phyloP scores from a whole-genome alignment of 2,329 filamentous ascomycete species.

The Sclerotinia nivalis region DNA sequence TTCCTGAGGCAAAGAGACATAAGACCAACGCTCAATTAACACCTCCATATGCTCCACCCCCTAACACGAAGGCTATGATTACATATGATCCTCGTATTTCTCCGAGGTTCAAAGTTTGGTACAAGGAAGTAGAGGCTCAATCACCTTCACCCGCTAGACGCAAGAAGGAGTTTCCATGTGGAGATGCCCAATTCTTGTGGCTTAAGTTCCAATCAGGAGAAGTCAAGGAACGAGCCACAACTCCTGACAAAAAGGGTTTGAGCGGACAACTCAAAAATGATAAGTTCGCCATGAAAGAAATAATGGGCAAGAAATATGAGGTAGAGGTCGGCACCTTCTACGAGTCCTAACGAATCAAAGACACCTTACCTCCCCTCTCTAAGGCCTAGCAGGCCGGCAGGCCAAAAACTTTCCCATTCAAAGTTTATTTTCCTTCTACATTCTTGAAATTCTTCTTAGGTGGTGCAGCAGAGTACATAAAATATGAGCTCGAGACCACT shows the following conservation, averaged over 20 bases:
- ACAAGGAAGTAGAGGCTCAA: no score
- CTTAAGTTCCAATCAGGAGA: background rate
- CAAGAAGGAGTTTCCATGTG: background rate
- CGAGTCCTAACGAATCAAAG: background rate
- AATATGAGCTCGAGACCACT: background rate
- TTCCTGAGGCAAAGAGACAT: no score
- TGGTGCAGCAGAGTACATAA: background rate
- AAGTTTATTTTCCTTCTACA: background rate
- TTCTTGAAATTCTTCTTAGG: background rate
- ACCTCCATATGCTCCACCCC: background rate
- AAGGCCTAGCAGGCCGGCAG: fast-evolving
- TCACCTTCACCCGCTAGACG: no score
- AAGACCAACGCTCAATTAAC: background rate
- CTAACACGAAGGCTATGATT: no score
- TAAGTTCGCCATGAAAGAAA: background rate
- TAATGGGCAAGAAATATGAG: fast-evolving
- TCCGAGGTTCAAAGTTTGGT: no score
- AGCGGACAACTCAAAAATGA: background rate
- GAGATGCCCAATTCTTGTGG: background rate
- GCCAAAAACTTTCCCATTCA: background rate
- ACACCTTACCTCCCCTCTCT: no score
- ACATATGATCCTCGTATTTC: no score
- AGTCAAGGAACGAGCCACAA: fast-evolving
- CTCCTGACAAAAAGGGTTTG: fast-evolving
- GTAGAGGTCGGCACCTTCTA: background rate